phyloP scores from a whole-genome alignment of 352 stramenopile species.

The Pythium folliculosum region DNA sequence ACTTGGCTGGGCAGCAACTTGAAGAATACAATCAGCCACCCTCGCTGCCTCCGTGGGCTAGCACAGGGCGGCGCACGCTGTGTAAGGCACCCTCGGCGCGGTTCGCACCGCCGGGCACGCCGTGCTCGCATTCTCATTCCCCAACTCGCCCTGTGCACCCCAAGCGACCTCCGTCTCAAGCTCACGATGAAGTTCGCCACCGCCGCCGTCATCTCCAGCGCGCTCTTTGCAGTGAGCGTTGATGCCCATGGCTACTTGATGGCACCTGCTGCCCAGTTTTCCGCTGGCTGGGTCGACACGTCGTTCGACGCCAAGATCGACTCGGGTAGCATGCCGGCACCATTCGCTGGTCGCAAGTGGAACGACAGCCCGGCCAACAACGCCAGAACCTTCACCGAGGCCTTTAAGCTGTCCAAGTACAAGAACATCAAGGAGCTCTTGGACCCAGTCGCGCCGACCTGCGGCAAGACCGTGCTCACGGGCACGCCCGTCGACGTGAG shows the following conservation, averaged over 20 bases:
- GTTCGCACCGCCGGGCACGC: too few relatives aligned
- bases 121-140: not conserved
- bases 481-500: slow-evolving; percentile 15
- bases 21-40: too few relatives aligned
- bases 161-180: not conserved
- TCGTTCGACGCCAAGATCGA: slow-evolving; percentile 44
- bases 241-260: slow-evolving; percentile 58
- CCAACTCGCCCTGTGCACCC: not conserved
- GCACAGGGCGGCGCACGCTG: too few relatives aligned
- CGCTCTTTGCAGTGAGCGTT: slow-evolving; percentile 21
- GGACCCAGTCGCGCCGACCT: slow-evolving; percentile 25
- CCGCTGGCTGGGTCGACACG: slow-evolving; percentile 32
- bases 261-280: slow-evolving; percentile 45
- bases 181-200: slow-evolving; percentile 1
- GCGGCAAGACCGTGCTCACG: slow-evolving; percentile 28
- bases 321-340: slow-evolving; percentile 29
- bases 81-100: too few relatives aligned
- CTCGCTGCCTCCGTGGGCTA: too few relatives aligned
- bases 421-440: slow-evolving; percentile 27
- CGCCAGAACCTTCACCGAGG: slow-evolving; percentile 31
- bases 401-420: slow-evolving; percentile 25
- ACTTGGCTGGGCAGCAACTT: too few relatives aligned
- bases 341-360: slow-evolving; percentile 56
- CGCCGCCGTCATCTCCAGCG: slow-evolving; percentile 12
- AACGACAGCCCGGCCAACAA: slow-evolving; percentile 50